A percentile compares a stretch with the other conserved stretches of the same genome.
phyloP scores from a whole-genome alignment of 2,329 filamentous ascomycete genomes.

The Diaporthe capsici region DNA sequence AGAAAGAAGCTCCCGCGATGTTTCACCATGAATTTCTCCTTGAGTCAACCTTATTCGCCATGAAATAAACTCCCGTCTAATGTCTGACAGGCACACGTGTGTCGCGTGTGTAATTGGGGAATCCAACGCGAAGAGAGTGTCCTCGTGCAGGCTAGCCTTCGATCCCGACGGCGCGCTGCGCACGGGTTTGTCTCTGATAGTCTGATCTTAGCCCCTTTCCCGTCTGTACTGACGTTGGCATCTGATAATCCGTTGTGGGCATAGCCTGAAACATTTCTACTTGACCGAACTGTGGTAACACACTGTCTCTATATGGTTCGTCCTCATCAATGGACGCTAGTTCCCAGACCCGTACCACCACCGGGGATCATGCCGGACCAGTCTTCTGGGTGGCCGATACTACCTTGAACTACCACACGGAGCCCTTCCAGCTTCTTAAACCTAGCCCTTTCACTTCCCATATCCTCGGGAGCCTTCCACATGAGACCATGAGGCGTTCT shows the following conservation, averaged over 20 bases:
- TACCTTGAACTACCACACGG: constrained; percentile 2
- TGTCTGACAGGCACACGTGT: background rate
- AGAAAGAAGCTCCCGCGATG: background rate
- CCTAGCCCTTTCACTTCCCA: background rate
- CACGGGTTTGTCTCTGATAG: background rate
- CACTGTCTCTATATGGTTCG: background rate
- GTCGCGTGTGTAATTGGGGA: background rate
- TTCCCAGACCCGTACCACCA: background rate
- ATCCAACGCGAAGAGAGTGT: background rate
- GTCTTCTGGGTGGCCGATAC: background rate
- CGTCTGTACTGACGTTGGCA: background rate
- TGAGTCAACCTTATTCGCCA: background rate
- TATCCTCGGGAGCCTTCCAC: background rate
- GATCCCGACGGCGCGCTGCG: background rate
- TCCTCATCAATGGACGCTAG: background rate
- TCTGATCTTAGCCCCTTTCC: background rate
- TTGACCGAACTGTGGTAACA: background rate
- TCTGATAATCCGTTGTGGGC: background rate
- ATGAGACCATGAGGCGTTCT: constrained; percentile 19
- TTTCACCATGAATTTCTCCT: background rate
- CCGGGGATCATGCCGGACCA: constrained; percentile 18
- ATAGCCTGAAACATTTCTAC: constrained; percentile 1
- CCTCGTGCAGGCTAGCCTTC: background rate
- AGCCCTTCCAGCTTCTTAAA: background rate
- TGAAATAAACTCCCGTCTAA: constrained; percentile 5